Percentiles rank a stretch among this genome's conserved stretches.
phyloP scores from a whole-genome alignment of 2,329 filamentous ascomycete genomes.

The Fusarium pininemorale region DNA sequence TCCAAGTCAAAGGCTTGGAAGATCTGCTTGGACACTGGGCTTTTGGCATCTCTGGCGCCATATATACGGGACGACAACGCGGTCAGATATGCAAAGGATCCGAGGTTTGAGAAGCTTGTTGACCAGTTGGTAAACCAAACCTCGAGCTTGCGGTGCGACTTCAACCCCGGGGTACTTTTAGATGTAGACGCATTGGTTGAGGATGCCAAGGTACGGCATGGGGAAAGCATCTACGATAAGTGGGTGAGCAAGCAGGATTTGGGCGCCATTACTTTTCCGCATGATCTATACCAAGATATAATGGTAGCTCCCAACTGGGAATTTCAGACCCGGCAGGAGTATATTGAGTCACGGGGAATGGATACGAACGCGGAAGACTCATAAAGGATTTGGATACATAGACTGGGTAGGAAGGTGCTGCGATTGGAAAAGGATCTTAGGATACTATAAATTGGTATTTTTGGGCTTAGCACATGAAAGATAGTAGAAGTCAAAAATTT shows the following conservation, averaged over 20 bases:
- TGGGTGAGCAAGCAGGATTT: not conserved
- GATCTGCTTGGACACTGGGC: not conserved
- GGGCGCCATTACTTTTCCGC: too few species aligned
- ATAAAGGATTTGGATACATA: accelerated
- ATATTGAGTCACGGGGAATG: not conserved
- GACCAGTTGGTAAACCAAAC: accelerated
- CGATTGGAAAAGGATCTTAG: not conserved
- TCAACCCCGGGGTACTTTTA: not conserved
- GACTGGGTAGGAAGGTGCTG: not conserved
- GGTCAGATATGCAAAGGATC: not conserved
- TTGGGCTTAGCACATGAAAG: not conserved
- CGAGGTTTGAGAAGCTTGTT: not conserved
- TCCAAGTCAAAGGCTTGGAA: not conserved
- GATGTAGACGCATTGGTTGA: not conserved
- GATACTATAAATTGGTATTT: not conserved
- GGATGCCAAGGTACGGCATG: not conserved
- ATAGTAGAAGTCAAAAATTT: not conserved
- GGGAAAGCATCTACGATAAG: not conserved
- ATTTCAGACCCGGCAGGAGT: not conserved
- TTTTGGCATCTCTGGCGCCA: not conserved
- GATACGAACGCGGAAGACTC: accelerated
- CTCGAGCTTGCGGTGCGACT: not conserved
- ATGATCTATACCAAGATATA: not conserved
- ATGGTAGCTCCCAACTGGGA: not conserved
- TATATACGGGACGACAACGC: accelerated